Evolutionary conservation across 2,329 filamentous ascomycete genomes (phyloP).

Genomic region (Claviceps maximensis): DNA sequence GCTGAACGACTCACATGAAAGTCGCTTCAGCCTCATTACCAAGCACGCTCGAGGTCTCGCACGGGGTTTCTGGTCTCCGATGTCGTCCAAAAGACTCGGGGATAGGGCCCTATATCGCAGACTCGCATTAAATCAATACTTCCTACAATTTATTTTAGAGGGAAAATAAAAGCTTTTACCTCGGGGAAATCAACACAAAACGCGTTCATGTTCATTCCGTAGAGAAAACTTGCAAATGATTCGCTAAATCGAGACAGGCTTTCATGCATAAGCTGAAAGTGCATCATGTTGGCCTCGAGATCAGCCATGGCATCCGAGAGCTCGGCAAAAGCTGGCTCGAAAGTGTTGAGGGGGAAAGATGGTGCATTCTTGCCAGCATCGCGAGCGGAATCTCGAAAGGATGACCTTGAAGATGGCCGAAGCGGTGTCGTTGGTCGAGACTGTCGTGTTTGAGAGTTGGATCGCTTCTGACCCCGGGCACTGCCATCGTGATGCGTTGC

Average conservation of each 20-base stretch:
- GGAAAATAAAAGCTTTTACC: conserved; percentile 31
- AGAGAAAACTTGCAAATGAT: conserved; percentile 89
- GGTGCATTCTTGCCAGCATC: conserved; percentile 36
- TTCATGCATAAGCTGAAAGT: conserved; percentile 94
- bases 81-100: conserved; percentile 66
- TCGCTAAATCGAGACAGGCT: conserved; percentile 86
- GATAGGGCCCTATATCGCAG: conserved; percentile 53
- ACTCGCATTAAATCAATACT: not conserved
- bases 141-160: too few species aligned
- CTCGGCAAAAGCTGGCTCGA: conserved; percentile 88
- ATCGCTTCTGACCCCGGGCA: conserved; percentile 24
- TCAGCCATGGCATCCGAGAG: conserved; percentile 89
- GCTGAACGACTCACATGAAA: conserved; percentile 52
- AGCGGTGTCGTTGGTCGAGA: conserved; percentile 86
- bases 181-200: conserved; percentile 98
- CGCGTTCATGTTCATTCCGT: conserved; percentile 96
- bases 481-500: conserved; percentile 8
- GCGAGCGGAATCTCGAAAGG: conserved; percentile 64
- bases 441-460: conserved; percentile 47
- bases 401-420: conserved; percentile 78
- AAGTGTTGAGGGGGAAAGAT: conserved; percentile 59
- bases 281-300: conserved; percentile 93
- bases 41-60: conserved; percentile 12
- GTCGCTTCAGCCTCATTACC: conserved; percentile 58
- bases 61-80: conserved; percentile 41